These are phyloP conservation scores for Trichosphaerium sp. DNA, from an alignment of 78 protist species.

Conservation along the genomic window DNA sequence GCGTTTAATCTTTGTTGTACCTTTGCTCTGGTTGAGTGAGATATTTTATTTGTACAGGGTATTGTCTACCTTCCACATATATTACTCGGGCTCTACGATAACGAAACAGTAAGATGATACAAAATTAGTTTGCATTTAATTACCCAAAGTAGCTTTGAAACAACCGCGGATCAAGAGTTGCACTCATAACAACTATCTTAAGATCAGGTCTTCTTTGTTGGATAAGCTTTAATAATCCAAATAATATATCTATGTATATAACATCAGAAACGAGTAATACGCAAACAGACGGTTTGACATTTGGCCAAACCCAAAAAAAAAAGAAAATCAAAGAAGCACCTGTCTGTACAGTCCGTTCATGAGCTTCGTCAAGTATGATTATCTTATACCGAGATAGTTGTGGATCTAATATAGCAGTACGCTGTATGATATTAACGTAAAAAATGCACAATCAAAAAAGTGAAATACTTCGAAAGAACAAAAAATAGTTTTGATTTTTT, in stretches of 20 bases:
- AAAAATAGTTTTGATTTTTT: too few relatives aligned
- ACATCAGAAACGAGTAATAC: too few relatives aligned
- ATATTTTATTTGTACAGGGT: constrained; percentile 30
- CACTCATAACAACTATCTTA: constrained; percentile 71
- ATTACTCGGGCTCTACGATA: constrained; percentile 26
- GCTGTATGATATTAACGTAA: too few relatives aligned
- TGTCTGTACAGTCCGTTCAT: constrained; percentile 80
- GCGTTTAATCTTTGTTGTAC: too few relatives aligned
- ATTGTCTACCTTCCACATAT: constrained; percentile 51
- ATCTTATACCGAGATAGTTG: too few relatives aligned
- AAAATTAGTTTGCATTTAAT: too few relatives aligned
- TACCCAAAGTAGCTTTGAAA: constrained; percentile 62
- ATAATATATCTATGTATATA: constrained; percentile 60
- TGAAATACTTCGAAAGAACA: too few relatives aligned
- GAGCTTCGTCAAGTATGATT: constrained; percentile 82
- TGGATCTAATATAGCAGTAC: too few relatives aligned
- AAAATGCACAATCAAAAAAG: too few relatives aligned
- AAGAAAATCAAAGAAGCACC: too few relatives aligned
- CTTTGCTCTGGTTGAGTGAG: constrained; percentile 29
- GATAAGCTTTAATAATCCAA: constrained; percentile 56
- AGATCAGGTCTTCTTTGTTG: constrained; percentile 17
- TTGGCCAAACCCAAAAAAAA: too few relatives aligned
- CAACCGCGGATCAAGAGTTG: constrained; percentile 70
- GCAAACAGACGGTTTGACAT: too few relatives aligned
- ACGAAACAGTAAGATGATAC: not conserved